Evolutionary conservation across 768 basidiomycete genomes (phyloP), one percentile per base, ranked within the genome.

Genomic region (Calocybe indica): DNA sequence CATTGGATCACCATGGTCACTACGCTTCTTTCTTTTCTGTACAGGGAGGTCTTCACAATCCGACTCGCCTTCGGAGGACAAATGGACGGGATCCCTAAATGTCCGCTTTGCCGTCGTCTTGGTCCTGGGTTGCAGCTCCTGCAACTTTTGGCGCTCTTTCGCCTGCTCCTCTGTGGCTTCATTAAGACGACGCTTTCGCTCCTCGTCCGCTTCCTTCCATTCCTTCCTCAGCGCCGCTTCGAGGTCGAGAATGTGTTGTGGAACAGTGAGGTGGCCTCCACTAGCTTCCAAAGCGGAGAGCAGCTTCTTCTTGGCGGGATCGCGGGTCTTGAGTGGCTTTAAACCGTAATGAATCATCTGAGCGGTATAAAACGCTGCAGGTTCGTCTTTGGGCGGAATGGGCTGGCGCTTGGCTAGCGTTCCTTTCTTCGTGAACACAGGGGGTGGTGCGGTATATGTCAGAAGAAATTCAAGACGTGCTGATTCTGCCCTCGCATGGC

Each of bases 321-420:
- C 56, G 37, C 55, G 55, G 11, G 56, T 58, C 52, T 61, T 63
- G 14, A 51, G 51, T 28, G 50, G 49, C 46, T 57, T 56, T 9
- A 64, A 48, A 5, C 62, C 63, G 42, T 66, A 61, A 44, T 63
- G 62, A 8, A 59, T 10, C 11, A 62, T 52, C 43, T 66, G 63
- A 7, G 58, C 58, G 37, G 47, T 28, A 42, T 64, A 64, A 40
- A 62, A 64, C 28, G 60, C 54, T 5, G 40, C 51, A 8, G 57
- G 53, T 10, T 40, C 47, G 40, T 63, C 62, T 39, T 56, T 52
- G 48, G 56, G 57, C 1, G 55, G 51, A 22, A 22, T 43, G 7
- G 60, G 62, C 36, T 62, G 61, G 1, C 51, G 40, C 45, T 61
- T 63, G 7, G 61, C 55, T 2, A 58, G 51, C 39, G 57, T 62